Conservation (phyloP, 495 filamentous ascomycete species). For the Lepidopterella palustris region DNA sequence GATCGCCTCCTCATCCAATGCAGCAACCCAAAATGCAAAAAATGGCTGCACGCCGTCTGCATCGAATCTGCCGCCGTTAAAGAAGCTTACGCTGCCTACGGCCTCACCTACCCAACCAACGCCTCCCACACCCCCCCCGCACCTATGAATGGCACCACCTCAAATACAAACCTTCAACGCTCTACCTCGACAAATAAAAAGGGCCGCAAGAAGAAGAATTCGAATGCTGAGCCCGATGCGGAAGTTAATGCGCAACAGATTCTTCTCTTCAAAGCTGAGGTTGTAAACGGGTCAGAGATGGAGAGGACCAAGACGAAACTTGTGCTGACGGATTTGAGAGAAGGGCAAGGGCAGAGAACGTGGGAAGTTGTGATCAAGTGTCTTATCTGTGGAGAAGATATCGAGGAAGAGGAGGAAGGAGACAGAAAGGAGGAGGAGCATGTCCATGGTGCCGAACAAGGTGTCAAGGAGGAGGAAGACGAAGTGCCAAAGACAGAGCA, state of each 20-base stretch:
- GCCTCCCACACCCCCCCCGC: too few relatives aligned
- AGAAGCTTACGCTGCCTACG: constrained; percentile 36
- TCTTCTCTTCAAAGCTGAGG: neutral
- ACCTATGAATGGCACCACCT: neutral
- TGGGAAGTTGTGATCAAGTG: constrained; percentile 4
- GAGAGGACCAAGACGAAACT: neutral
- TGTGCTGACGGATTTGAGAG: neutral
- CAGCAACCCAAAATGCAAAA: constrained; percentile 46
- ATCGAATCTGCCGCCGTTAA: constrained; percentile 47
- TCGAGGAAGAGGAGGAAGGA: neutral
- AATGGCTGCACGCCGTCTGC: constrained; percentile 60
- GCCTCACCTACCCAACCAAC: neutral
- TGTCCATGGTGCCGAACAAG: too few relatives aligned
- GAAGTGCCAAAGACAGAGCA: neutral
- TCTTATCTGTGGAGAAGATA: neutral
- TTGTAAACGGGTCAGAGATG: neutral
- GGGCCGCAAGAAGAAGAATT: neutral
- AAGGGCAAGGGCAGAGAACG: neutral
- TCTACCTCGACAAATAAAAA: neutral
- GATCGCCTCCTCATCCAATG: constrained; percentile 55
- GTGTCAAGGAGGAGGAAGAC: neutral
- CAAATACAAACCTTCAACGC: neutral
- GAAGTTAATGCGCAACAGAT: neutral
- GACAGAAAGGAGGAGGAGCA: neutral
- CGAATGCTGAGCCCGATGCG: neutral